Evolutionary conservation across 345 rosid genomes (phyloP), one percentile per base, ranked within the genome.

Genomic region (rapeseed (Brassica napus)): DNA sequence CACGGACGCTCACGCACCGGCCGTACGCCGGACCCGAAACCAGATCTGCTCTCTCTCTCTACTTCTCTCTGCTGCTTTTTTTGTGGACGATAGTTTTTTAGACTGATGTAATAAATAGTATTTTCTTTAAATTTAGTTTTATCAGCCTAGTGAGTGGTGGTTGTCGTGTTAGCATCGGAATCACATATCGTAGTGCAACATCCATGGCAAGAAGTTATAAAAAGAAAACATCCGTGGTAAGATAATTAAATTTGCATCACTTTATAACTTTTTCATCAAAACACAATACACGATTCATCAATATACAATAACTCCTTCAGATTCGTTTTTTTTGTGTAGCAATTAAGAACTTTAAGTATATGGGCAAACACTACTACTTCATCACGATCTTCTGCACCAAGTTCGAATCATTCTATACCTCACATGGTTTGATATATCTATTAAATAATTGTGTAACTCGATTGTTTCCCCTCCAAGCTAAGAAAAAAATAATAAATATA

Each of bases 391-490:
- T 77, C 6, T 47, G 30, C 39, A 35, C 6, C 37, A 77, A 61
- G 69, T 26, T 24, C 30, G 47, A 52, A 35, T 34, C 71, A 71
- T 71, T 55, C 47, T 16, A 21, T 23, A 78, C 37, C 68, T 66
- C 77, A 72, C 73, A 78, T 72, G 77, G 73, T 30, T 14, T 65
- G 61, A 58, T 42, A 72, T 58, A 70, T 71, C 30, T 42, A 37
- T 63, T 5, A 65, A 65, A 55, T 78, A 28, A 60, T 59, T 79
- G 18, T 79, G 74, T 52, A 49, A 28, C 35, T 60, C 44, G 24
- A 74, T 73, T 73, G 71, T 12, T 47, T 68, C 8, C 26, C 71
- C 82, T 34, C 74, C 9, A 74, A 73, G 74, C 74, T 39, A 73
- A 73, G 82, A 49, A 68, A 60, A 60, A 49, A 7, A 68, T 63